These are phyloP conservation scores for Xylaria grammica DNA, from an alignment of 495 filamentous ascomycete species.

Conservation along the genomic window DNA sequence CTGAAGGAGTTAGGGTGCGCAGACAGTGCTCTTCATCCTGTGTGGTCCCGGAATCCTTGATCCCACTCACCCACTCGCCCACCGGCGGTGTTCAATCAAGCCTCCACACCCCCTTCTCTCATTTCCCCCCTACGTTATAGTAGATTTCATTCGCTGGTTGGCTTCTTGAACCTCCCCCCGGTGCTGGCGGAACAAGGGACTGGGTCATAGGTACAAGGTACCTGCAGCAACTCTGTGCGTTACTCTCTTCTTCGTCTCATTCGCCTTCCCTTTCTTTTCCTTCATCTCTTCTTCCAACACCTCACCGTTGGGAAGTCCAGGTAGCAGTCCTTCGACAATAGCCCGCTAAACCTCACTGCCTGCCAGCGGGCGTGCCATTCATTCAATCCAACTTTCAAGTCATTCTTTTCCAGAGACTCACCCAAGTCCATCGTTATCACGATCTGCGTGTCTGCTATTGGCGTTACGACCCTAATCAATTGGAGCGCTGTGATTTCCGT, in stretches of 20 bases:
- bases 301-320: constrained; percentile 24
- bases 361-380: constrained; percentile 57
- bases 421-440: constrained; percentile 35
- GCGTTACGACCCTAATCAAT: constrained; percentile 12
- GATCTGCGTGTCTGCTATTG: constrained; percentile 22
- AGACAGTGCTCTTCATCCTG: constrained; percentile 28
- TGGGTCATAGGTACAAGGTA: constrained; percentile 10
- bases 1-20: not conserved
- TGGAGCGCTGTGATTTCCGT: constrained; percentile 25
- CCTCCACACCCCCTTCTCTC: constrained; percentile 40
- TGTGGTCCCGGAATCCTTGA: constrained; percentile 30
- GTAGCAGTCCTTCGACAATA: constrained; percentile 37
- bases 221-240: constrained; percentile 10
- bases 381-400: constrained; percentile 44
- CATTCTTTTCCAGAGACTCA: constrained; percentile 36
- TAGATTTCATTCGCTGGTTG: constrained; percentile 35
- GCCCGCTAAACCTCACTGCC: constrained; percentile 38
- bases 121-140: constrained; percentile 42
- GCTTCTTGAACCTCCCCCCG: constrained; percentile 16
- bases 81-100: constrained; percentile 21
- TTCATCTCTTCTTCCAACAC: constrained; percentile 40
- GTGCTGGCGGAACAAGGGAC: constrained; percentile 23
- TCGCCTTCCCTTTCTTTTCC: constrained; percentile 40
- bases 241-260: constrained; percentile 36
- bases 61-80: constrained; percentile 22